Evolutionary conservation across 495 filamentous ascomycete genomes (phyloP), one percentile per base, ranked within the genome.

Genomic region (Trichoderma virens): DNA sequence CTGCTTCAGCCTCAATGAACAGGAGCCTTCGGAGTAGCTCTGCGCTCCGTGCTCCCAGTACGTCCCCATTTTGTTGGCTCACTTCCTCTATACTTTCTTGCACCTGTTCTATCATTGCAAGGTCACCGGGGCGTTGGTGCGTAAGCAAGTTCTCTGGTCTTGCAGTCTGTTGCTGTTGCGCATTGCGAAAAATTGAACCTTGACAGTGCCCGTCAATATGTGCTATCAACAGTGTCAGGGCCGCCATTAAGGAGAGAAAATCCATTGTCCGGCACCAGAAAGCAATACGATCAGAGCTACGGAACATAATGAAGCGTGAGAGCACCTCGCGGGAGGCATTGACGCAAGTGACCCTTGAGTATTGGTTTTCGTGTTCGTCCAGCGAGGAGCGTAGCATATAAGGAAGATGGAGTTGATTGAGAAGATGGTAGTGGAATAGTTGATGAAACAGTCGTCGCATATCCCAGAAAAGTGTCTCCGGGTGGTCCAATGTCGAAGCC

Each of bases 81-180:
- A 76, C 47, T n/a, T 65, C 64, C 43, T 73, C 71, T 71, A 80
- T 78, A 30, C 51, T 72, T 64, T 79, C 73, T n/a, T 72, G 70
- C 13, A 68, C 71, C 27, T 78, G 73, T 27, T 82, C 79, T 43
- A 82, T 68, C 63, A 79, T 70, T 2, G 75, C 79, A 13, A 76
- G 75, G 68, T 83, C 81, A 59, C 71, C 70, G 4, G 68, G 65
- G 5, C 71, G 68, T 64, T 80, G 78, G 45, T 82, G 76, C 4
- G 74, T 73, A 20, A 75, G 67, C 31, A 72, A 64, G 60, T 56
- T 67, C 1, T 39, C 30, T n/a, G 30, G 67, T 56, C 16, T 62
- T 45, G 38, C 38, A 41, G 38, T 16, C 11, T 41, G n/a, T n/a
- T n/a, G n/a, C n/a, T n/a, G n/a, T n/a, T n/a, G n/a, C n/a, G n/a